Conservation (phyloP, 2,329 filamentous ascomycete species). For the Metarhizium humberi region DNA sequence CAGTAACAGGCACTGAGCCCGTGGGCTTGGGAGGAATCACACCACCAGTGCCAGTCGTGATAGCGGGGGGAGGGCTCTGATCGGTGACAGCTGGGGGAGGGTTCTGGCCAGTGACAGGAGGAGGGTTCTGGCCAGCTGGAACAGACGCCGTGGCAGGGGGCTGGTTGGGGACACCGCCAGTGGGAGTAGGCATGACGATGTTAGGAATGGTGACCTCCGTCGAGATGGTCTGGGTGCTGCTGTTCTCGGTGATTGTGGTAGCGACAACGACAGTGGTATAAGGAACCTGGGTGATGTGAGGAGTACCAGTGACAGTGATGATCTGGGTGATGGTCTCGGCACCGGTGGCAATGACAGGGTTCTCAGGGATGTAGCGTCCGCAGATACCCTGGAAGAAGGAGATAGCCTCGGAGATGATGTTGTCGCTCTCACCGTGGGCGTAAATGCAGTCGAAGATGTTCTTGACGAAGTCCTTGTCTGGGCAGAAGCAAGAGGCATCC, state of each 20-base stretch:
- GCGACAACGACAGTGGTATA: constrained; percentile 43
- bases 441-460: constrained; percentile 75
- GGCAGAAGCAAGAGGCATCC: constrained; percentile 80
- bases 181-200: constrained; percentile 36
- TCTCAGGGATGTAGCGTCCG: constrained; percentile 60
- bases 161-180: constrained; percentile 9
- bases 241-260: constrained; percentile 37
- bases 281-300: constrained; percentile 37
- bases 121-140: constrained; percentile 1
- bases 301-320: constrained; percentile 44
- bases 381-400: constrained; percentile 89
- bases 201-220: constrained; percentile 44
- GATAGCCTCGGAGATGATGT: constrained; percentile 60
- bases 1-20: constrained; percentile 25
- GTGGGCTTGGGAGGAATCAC: constrained; percentile 23
- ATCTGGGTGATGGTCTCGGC: constrained; percentile 56
- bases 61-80: constrained; percentile 9
- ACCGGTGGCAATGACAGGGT: constrained; percentile 77
- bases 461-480: constrained; percentile 62
- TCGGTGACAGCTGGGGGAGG: too few relatives aligned
- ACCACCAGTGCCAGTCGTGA: constrained; percentile 22
- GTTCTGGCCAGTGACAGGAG: constrained; percentile 16
- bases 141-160: constrained; percentile 9
- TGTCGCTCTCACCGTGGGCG: constrained; percentile 57
- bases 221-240: constrained; percentile 38